Conservation (phyloP, 768 basidiomycete genomes). For the Kwoniella sp. region DNA sequence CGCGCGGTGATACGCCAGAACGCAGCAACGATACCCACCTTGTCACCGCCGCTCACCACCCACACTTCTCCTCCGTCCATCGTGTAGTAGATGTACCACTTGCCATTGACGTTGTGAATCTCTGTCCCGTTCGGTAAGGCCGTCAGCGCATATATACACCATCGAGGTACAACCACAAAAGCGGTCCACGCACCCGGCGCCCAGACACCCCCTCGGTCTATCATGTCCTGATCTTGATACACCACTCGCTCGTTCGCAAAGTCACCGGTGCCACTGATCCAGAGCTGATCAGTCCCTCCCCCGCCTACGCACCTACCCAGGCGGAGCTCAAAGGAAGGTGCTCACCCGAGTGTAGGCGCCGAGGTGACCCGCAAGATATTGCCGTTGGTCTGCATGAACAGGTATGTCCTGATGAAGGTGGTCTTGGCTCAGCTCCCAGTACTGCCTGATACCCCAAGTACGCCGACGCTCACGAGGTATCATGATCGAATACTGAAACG, state of each 20-base stretch:
- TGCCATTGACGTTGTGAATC: slow-evolving; percentile 19
- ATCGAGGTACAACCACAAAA: neutral
- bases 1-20: too few relatives aligned
- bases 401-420: neutral
- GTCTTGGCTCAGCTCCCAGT: neutral
- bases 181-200: slow-evolving; percentile 10
- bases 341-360: slow-evolving; percentile 10
- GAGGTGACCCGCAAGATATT: slow-evolving; percentile 2
- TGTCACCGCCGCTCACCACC: slow-evolving; percentile 10
- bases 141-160: neutral
- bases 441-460: neutral
- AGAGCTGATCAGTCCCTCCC: neutral
- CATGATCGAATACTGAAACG: slow-evolving; percentile 14
- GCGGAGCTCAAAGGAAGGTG: neutral
- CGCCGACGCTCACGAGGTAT: slow-evolving; percentile 8
- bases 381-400: slow-evolving; percentile 5
- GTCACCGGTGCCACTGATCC: slow-evolving; percentile 1
- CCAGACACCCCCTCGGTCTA: slow-evolving; percentile 6
- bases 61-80: slow-evolving; percentile 5
- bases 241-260: slow-evolving; percentile 3
- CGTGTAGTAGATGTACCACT: slow-evolving; percentile 24
- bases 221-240: slow-evolving; percentile 4
- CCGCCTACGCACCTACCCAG: neutral
- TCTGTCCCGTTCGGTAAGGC: neutral
- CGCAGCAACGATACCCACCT: neutral